Conservation (phyloP, 1,139 yeast species). For the Magnusiomyces tetraspermus region DNA sequence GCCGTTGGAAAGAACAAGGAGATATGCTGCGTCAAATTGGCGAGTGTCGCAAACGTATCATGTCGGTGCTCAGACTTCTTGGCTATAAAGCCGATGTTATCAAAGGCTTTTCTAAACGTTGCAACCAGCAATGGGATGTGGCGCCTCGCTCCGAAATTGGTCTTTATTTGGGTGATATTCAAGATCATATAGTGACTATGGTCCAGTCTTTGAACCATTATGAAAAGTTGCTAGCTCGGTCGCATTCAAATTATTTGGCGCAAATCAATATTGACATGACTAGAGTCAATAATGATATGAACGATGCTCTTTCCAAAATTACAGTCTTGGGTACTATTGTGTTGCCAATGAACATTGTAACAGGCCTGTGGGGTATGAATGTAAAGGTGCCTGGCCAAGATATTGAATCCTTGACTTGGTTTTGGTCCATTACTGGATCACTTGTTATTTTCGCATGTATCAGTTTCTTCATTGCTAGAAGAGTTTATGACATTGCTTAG, state of each 20-base stretch:
- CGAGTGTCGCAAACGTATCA: constrained; percentile 86
- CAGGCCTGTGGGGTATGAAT: constrained; percentile 99
- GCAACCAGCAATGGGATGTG: constrained; percentile 67
- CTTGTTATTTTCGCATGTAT: constrained; percentile 30
- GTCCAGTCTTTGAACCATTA: constrained; percentile 88
- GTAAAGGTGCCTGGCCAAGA: constrained; percentile 92
- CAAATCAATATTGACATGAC: constrained; percentile 97
- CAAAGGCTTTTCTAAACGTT: constrained; percentile 84
- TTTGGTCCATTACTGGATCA: constrained; percentile 38
- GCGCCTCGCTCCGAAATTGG: constrained; percentile 74
- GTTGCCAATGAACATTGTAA: constrained; percentile 83
- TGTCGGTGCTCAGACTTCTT: constrained; percentile 74
- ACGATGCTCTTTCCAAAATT: constrained; percentile 88
- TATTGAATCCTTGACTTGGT: constrained; percentile 62
- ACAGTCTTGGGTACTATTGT: constrained; percentile 92
- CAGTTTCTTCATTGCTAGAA: constrained; percentile 28
- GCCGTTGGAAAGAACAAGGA: constrained; percentile 73
- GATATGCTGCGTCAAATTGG: constrained; percentile 93
- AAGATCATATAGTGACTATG: constrained; percentile 81
- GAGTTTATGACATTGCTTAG: constrained; percentile 23
- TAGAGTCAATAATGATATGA: constrained; percentile 91
- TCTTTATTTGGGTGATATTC: constrained; percentile 90
- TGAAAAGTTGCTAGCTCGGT: constrained; percentile 83
- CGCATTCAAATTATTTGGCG: constrained; percentile 91
- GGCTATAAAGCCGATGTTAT: constrained; percentile 96